These are phyloP conservation scores for Piromyces sp. DNA, from an alignment of 192 early-diverging fungal genomes.

Conservation along the genomic window DNA sequence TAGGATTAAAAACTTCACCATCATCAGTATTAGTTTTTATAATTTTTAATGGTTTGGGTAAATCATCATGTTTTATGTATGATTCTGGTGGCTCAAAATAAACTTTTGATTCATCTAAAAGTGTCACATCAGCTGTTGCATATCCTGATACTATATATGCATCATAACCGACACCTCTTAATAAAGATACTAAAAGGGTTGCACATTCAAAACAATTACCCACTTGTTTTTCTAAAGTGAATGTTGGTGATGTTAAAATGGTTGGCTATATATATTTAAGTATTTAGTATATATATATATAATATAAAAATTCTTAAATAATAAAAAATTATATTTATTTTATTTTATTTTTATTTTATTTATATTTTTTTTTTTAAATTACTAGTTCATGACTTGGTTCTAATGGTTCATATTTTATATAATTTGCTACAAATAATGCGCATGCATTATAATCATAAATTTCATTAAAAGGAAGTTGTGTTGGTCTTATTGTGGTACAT, in stretches of 20 bases:
- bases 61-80: constrained; percentile 13
- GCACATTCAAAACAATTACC: constrained; percentile 37
- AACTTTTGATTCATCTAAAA: constrained; percentile 26
- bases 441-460: constrained; percentile 33
- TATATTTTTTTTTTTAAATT: background rate
- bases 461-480: constrained; percentile 30
- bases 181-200: constrained; percentile 25
- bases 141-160: constrained; percentile 42
- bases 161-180: constrained; percentile 38
- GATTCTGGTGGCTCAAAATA: background rate
- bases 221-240: constrained; percentile 25
- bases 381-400: constrained; percentile 39
- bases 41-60: constrained; percentile 1
- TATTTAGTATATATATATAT: too few relatives aligned
- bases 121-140: constrained; percentile 23
- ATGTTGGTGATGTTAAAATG: constrained; percentile 21
- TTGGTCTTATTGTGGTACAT: constrained; percentile 29
- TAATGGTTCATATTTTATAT: constrained; percentile 25
- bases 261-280: constrained; percentile 18
- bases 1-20: background rate
- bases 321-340: background rate
- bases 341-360: background rate
- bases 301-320: too few relatives aligned
- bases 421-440: constrained; percentile 32
- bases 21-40: background rate